A percentile compares a stretch with the other conserved stretches of the same genome.
Conservation (phyloP, 108 stramenopile genomes). For the Cyclotella baltica region DNA sequence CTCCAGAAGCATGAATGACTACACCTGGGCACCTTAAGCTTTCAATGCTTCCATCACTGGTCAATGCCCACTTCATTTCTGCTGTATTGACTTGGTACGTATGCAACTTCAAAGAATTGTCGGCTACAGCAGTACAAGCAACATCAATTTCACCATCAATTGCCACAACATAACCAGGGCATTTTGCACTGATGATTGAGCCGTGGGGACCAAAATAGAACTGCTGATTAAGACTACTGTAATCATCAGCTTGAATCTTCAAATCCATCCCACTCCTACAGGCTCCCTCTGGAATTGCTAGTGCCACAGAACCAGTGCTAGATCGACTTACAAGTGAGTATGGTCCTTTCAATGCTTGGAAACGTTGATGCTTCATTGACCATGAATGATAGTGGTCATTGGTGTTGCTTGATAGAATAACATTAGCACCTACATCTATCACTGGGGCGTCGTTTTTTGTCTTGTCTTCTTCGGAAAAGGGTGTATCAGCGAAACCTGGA, state of each 20-base stretch:
- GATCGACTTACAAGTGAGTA: not conserved
- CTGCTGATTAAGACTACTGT: not conserved
- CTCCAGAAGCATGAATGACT: not conserved
- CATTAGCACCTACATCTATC: not conserved
- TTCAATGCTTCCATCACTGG: too few species aligned
- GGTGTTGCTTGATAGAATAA: not conserved
- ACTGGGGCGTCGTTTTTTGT: not conserved
- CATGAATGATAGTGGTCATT: not conserved
- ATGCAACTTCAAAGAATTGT: too few species aligned
- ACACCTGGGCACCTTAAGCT: not conserved
- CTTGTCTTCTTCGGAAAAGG: too few species aligned
- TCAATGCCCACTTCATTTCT: too few species aligned
- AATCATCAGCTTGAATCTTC: not conserved
- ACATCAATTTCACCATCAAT: too few species aligned
- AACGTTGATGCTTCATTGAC: not conserved
- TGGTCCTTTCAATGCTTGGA: not conserved
- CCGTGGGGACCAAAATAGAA: not conserved
- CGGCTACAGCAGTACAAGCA: too few species aligned
- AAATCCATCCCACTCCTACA: not conserved
- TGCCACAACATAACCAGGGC: too few species aligned
- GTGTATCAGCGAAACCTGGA: too few species aligned
- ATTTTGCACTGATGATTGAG: not conserved
- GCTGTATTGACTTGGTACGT: too few species aligned
- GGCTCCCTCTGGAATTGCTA: not conserved
- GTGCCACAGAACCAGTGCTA: too few species aligned